Percentiles rank a stretch among this genome's conserved stretches.
Conservation (phyloP, 345 rosid species). For the Gossypium arboreum region DNA sequence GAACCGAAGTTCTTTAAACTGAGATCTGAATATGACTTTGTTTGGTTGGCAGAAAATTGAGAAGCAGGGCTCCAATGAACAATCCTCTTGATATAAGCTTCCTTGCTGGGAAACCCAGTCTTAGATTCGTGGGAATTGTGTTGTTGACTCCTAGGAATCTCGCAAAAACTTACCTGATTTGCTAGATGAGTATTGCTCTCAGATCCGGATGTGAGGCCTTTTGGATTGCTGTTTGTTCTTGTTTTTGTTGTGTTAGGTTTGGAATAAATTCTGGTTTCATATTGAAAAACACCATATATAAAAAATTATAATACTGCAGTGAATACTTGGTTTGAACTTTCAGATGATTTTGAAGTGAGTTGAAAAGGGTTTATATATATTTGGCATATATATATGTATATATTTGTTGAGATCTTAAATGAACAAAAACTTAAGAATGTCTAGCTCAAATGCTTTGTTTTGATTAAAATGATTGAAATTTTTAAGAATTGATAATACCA, state of each 20-base stretch:
- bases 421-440: too few relatives aligned
- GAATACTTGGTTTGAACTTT: too few relatives aligned
- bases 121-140: not conserved
- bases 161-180: not conserved
- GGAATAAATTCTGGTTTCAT: not conserved
- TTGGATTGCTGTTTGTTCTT: not conserved
- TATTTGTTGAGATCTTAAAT: too few relatives aligned
- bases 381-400: too few relatives aligned
- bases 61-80: constrained; percentile 7
- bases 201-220: not conserved
- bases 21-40: not conserved
- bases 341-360: too few relatives aligned
- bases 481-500: too few relatives aligned
- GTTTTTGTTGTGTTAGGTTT: not conserved
- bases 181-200: not conserved
- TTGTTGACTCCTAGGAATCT: not conserved
- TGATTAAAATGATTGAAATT: too few relatives aligned
- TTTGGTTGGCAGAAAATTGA: constrained; percentile 5
- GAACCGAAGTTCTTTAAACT: not conserved
- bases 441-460: too few relatives aligned
- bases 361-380: too few relatives aligned
- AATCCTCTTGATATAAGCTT: constrained; percentile 3
- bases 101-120: not conserved
- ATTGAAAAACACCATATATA: too few relatives aligned
- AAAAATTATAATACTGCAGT: too few relatives aligned